A percentile compares a stretch with the other conserved stretches of the same genome.
phyloP scores from a whole-genome alignment of 441 rosid species.

The Erodium moschatum region DNA sequence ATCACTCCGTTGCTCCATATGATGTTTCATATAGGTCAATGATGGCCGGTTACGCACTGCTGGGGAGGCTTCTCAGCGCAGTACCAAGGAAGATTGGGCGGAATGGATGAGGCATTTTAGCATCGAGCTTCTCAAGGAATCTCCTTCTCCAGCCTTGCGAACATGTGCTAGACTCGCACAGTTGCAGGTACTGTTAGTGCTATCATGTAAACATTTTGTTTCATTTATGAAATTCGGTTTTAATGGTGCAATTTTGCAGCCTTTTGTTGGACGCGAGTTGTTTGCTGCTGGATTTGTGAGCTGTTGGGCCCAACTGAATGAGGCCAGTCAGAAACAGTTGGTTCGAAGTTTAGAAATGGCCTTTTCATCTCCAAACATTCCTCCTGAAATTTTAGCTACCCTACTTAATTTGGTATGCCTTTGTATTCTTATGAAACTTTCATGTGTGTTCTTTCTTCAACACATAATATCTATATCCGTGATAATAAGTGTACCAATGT shows the following conservation, averaged over 20 bases:
- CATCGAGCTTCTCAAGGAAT: slow-evolving; percentile 91
- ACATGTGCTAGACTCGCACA: slow-evolving; percentile 98
- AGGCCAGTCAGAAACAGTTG: slow-evolving; percentile 74
- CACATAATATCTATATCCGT: background rate
- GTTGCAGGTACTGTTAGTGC: slow-evolving; percentile 52
- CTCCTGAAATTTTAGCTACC: slow-evolving; percentile 98
- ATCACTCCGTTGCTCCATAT: slow-evolving; percentile 12
- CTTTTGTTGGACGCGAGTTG: slow-evolving; percentile 93
- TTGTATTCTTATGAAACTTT: background rate
- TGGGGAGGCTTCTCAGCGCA: slow-evolving; percentile 99
- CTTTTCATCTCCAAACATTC: slow-evolving; percentile 95
- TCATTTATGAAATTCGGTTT: slow-evolving; percentile 18
- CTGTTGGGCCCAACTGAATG: slow-evolving; percentile 95
- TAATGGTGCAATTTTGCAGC: slow-evolving; percentile 49
- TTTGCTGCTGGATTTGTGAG: slow-evolving; percentile 99
- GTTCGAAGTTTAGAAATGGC: slow-evolving; percentile 99
- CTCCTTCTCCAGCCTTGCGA: slow-evolving; percentile 97
- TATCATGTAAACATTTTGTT: slow-evolving; percentile 14
- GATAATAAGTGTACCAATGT: background rate
- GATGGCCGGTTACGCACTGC: slow-evolving; percentile 86
- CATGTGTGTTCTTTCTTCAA: background rate
- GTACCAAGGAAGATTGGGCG: slow-evolving; percentile 99
- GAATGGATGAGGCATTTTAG: slow-evolving; percentile 99
- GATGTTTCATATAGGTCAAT: slow-evolving; percentile 49
- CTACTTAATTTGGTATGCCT: slow-evolving; percentile 77